Percentiles rank a stretch among this genome's conserved stretches.
These are phyloP conservation scores for Diplotaxis tenuifolia DNA, from an alignment of 345 rosid genomes.

Conservation along the genomic window DNA sequence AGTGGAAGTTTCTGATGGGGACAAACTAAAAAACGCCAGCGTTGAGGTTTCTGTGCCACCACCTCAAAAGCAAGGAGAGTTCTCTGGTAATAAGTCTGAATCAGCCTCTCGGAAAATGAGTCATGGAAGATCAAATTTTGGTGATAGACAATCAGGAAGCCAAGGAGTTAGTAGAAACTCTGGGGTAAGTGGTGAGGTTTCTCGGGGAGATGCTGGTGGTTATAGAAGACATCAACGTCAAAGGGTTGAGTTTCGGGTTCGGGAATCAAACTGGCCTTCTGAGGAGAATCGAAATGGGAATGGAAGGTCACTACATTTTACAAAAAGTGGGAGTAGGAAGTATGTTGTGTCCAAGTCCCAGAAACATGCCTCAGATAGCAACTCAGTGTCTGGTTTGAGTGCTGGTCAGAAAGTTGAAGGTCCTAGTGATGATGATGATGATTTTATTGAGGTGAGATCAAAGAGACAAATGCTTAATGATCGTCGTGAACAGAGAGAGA, in stretches of 20 bases:
- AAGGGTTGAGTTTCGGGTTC: constrained; percentile 72
- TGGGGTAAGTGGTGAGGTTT: constrained; percentile 49
- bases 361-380: constrained; percentile 58
- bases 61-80: constrained; percentile 48
- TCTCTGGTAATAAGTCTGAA: constrained; percentile 39
- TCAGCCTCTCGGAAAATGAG: constrained; percentile 40
- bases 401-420: constrained; percentile 56
- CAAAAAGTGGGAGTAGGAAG: constrained; percentile 52
- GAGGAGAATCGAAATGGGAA: constrained; percentile 52
- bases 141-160: constrained; percentile 46
- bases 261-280: constrained; percentile 49
- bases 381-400: constrained; percentile 37
- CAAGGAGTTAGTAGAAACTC: constrained; percentile 56
- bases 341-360: constrained; percentile 46
- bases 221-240: constrained; percentile 59
- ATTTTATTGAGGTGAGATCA: constrained; percentile 96
- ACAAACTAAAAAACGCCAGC: constrained; percentile 36
- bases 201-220: constrained; percentile 56
- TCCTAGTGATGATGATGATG: constrained; percentile 92
- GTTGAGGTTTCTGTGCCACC: constrained; percentile 34
- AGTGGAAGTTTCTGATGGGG: constrained; percentile 46
- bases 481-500: constrained; percentile 95
- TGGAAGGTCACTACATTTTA: constrained; percentile 45
- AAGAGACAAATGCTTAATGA: constrained; percentile 98
- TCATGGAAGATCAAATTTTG: constrained; percentile 40